Conservation (phyloP, 306 rosid species). For the Gastrolobium villosum region DNA sequence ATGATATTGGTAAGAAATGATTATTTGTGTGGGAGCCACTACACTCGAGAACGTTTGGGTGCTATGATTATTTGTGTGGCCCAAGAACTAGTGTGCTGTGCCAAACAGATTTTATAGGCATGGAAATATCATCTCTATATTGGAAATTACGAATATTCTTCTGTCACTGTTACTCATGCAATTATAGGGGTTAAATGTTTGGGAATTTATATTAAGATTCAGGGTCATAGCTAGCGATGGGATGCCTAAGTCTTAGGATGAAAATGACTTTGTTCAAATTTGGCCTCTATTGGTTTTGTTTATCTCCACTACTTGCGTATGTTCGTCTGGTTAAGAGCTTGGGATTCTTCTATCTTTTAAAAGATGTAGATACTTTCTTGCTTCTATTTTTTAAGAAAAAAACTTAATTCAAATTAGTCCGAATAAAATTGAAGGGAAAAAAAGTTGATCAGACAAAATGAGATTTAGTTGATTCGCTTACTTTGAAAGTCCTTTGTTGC, state of each 20-base stretch:
- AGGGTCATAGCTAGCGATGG: not conserved
- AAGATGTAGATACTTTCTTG: constrained; percentile 17
- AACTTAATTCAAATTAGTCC: not conserved
- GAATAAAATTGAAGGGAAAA: not conserved
- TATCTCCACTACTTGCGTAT: constrained; percentile 2
- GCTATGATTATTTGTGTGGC: constrained; percentile 13
- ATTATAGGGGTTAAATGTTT: constrained; percentile 19
- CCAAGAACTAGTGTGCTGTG: not conserved
- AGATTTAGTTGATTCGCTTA: constrained; percentile 29
- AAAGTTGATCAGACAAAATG: constrained; percentile 13
- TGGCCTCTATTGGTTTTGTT: constrained; percentile 11
- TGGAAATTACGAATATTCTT: constrained; percentile 5
- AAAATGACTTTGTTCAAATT: not conserved
- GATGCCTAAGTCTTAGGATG: constrained; percentile 3
- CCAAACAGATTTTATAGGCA: constrained; percentile 12
- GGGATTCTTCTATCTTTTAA: not conserved
- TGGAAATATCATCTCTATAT: not conserved
- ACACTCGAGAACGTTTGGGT: constrained; percentile 6
- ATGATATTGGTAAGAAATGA: too few species aligned
- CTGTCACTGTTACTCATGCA: not conserved
- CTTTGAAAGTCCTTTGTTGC: constrained; percentile 43
- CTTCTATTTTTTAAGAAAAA: not conserved
- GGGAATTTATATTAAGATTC: constrained; percentile 1
- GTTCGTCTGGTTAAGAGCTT: constrained; percentile 21
- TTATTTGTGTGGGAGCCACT: too few species aligned